phyloP scores from a whole-genome alignment of 352 stramenopile species.

The Phytophthora brassicae region DNA sequence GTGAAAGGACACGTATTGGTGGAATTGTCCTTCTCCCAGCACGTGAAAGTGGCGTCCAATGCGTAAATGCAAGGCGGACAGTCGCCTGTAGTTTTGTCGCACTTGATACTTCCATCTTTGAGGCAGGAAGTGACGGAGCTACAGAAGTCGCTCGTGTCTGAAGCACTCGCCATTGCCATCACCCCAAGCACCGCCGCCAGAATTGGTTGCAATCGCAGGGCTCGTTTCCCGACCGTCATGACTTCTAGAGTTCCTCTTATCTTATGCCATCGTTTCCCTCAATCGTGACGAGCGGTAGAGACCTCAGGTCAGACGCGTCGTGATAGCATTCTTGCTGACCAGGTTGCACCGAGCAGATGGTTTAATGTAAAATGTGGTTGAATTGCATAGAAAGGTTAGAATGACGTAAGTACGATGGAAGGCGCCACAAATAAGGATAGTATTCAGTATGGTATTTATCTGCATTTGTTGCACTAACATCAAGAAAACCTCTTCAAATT shows the following conservation, averaged over 20 bases:
- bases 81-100: slow-evolving; percentile 36
- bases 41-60: slow-evolving; percentile 50
- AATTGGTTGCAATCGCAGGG: too few species aligned
- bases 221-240: slow-evolving; percentile 18
- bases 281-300: slow-evolving; percentile 22
- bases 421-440: neutral
- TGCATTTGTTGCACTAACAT: too few species aligned
- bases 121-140: slow-evolving; percentile 42
- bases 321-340: slow-evolving; percentile 21
- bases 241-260: slow-evolving; percentile 19
- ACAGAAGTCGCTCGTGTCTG: slow-evolving; percentile 40
- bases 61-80: slow-evolving; percentile 72
- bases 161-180: slow-evolving; percentile 1
- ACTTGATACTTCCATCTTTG: slow-evolving; percentile 35
- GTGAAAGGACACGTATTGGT: slow-evolving; percentile 72
- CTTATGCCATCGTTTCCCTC: slow-evolving; percentile 16
- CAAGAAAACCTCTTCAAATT: too few species aligned
- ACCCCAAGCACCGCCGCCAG: slow-evolving; percentile 1
- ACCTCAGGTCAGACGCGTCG: slow-evolving; percentile 25
- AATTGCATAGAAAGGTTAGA: neutral
- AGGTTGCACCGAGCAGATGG: slow-evolving; percentile 1
- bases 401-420: neutral
- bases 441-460: too few species aligned
- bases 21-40: slow-evolving; percentile 62
- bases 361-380: neutral